Conservation (phyloP, 2,329 filamentous ascomycete genomes). For the Neocucurbitaria cava region DNA sequence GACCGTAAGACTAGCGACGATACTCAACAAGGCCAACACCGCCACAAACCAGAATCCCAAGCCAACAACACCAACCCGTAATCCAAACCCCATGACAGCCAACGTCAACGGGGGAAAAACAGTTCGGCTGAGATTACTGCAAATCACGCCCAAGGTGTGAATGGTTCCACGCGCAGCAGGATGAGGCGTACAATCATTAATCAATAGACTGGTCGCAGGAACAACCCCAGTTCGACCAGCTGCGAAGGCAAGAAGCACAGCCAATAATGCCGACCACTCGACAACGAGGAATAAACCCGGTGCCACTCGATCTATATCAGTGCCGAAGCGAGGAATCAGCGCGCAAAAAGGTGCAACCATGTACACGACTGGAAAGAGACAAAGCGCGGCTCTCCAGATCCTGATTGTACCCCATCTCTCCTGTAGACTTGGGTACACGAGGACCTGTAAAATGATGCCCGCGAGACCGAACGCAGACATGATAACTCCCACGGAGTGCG, state of each 20-base stretch:
- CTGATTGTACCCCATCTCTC: conserved; percentile 45
- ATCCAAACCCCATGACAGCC: conserved; percentile 7
- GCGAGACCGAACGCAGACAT: conserved; percentile 51
- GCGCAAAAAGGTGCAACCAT: conserved; percentile 45
- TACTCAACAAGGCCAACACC: conserved; percentile 31
- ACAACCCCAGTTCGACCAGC: conserved; percentile 15
- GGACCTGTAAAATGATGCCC: conserved; percentile 50
- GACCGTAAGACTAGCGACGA: conserved; percentile 4
- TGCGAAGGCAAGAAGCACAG: conserved; percentile 4
- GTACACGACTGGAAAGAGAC: conserved; percentile 51
- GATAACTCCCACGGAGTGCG: conserved; percentile 49
- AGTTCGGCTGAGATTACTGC: conserved; percentile 10
- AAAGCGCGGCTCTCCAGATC: conserved; percentile 44
- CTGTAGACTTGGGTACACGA: conserved; percentile 49
- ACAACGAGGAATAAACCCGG: background rate
- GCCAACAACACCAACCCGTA: conserved; percentile 10
- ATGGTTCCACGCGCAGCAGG: conserved; percentile 15
- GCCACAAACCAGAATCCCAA: conserved; percentile 19
- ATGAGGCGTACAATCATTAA: conserved; percentile 22
- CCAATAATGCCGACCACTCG: conserved; percentile 1
- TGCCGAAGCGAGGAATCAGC: conserved; percentile 1
- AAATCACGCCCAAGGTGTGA: conserved; percentile 8
- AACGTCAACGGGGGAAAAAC: conserved; percentile 14
- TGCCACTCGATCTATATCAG: background rate
- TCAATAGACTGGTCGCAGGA: conserved; percentile 17